Base-by-base conservation (phyloP, 208 protist species). In the Crithidia sp. region DNA sequence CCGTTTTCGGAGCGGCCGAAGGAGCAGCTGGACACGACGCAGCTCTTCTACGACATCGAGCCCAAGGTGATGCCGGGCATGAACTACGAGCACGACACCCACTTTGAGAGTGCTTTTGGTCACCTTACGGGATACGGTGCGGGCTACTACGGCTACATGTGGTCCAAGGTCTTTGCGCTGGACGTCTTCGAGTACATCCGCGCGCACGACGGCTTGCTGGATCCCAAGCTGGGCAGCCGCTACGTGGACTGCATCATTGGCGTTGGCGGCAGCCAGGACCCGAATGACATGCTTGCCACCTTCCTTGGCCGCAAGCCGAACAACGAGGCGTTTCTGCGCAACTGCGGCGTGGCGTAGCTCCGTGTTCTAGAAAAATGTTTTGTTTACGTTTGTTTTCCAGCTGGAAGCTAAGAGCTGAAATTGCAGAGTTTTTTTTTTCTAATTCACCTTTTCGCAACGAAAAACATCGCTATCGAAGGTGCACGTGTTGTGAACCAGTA, bases 101-200 rank as follows among this genome's bases (percentile, higher is more conserved):
- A 96, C 73, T 91, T 94, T 63, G 88, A 93, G 85, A 83, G 76
- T 53, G 71, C 85, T n/a, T 96, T 96, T 68, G 83, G 80, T 1
- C 92, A 96, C 71, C 71, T 96, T 49, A 93, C 77, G 7, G 90
- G 90, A 17, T 95, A 96, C 73, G 84, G 82, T 19, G 88, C 90
- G 14, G 83, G 82, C 19, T 95, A 95, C 79, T 96, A 96, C 73
- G 85, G 85, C 39, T 94, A 96, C 84, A 89, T 93, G 83, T 96
- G 87, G 83, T 91, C 88, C 55, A 92, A 94, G 75, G 92, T 95
- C 55, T 94, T 94, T 73, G 88, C 90, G 7, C 68, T 93, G 65
- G 92, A 96, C 60, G 79, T 93, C 14, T 95, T 95, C 76, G 81
- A 90, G 40, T 91, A 91, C 72, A 93, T 96, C 53, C 79, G 81